phyloP scores from a whole-genome alignment of 306 rosid genomes.

The Cicer cuneatum region DNA sequence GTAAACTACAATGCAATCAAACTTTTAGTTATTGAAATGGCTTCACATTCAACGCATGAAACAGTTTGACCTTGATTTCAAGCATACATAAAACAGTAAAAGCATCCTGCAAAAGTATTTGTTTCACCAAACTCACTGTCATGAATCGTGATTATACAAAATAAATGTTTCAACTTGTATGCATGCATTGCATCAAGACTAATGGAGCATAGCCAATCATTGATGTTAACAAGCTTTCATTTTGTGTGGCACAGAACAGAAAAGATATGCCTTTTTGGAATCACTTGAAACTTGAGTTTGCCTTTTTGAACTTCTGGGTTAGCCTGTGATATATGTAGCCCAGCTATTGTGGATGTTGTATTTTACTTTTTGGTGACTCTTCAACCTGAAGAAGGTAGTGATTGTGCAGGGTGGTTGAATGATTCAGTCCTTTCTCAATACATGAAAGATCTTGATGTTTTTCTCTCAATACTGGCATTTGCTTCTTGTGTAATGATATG shows the following conservation, averaged over 20 bases:
- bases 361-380: constrained; percentile 40
- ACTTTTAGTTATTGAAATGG: not conserved
- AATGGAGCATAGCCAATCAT: constrained; percentile 28
- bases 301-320: constrained; percentile 36
- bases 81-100: not conserved
- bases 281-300: constrained; percentile 36
- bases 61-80: too few species aligned
- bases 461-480: constrained; percentile 21
- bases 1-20: constrained; percentile 4
- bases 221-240: constrained; percentile 32
- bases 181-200: constrained; percentile 32
- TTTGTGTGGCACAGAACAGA: constrained; percentile 47
- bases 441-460: constrained; percentile 19
- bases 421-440: constrained; percentile 18
- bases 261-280: constrained; percentile 39
- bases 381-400: constrained; percentile 45
- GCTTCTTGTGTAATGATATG: constrained; percentile 20
- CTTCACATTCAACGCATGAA: too few species aligned
- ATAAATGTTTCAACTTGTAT: constrained; percentile 9
- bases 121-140: constrained; percentile 21
- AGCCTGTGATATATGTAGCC: constrained; percentile 20
- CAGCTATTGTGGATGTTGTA: constrained; percentile 47
- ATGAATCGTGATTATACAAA: constrained; percentile 30
- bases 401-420: constrained; percentile 45
- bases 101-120: not conserved